Percentiles rank a stretch among this genome's conserved stretches.
These are phyloP conservation scores for Gymnopilus junonius DNA, from an alignment of 768 basidiomycete genomes.

Conservation along the genomic window DNA sequence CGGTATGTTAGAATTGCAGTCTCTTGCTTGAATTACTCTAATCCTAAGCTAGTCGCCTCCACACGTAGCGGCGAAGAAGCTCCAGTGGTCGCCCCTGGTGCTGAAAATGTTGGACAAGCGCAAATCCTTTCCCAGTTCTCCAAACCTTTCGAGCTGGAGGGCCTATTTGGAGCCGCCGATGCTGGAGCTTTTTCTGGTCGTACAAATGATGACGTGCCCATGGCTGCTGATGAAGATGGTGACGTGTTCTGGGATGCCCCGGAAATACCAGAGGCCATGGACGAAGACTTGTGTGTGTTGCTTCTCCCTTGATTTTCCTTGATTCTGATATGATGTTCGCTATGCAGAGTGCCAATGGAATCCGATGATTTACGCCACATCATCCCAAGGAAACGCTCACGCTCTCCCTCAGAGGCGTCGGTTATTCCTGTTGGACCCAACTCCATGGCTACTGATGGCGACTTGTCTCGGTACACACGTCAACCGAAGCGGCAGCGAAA, in stretches of 20 bases:
- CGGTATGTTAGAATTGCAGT: constrained; percentile 25
- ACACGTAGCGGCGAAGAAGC: constrained; percentile 30
- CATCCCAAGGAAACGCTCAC: constrained; percentile 42
- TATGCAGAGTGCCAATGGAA: constrained; percentile 36
- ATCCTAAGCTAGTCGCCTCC: constrained; percentile 22
- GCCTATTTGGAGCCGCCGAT: constrained; percentile 81
- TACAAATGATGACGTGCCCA: constrained; percentile 40
- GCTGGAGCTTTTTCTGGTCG: constrained; percentile 73
- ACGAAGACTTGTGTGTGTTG: constrained; percentile 41
- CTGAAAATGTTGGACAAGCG: constrained; percentile 80
- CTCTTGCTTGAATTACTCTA: background rate
- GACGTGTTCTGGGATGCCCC: constrained; percentile 48
- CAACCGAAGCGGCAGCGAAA: constrained; percentile 67
- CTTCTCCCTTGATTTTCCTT: background rate
- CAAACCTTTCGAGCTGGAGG: constrained; percentile 80
- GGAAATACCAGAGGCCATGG: constrained; percentile 41
- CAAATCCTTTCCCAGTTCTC: constrained; percentile 74
- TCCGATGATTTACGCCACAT: constrained; percentile 37
- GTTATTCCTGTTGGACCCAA: constrained; percentile 11
- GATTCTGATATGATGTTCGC: background rate
- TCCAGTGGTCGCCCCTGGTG: constrained; percentile 63
- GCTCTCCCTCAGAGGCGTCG: constrained; percentile 37
- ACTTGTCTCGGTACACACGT: constrained; percentile 31
- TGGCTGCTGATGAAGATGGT: constrained; percentile 48
- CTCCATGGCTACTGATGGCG: constrained; percentile 15